These are phyloP conservation scores for Clavaria fumosa DNA, from an alignment of 768 basidiomycete species.

Conservation along the genomic window DNA sequence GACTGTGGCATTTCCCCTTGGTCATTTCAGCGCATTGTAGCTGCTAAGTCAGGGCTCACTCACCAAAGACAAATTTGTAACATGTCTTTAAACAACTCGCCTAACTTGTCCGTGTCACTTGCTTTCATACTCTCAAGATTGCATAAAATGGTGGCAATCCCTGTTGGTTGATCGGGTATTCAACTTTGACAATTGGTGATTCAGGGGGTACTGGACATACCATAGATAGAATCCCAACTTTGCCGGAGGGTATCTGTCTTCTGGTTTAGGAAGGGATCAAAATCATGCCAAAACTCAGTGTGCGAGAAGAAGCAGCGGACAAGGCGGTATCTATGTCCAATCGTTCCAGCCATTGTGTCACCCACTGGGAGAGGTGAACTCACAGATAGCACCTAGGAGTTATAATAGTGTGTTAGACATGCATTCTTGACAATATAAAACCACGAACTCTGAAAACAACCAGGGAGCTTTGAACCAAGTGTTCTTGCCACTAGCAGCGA, in stretches of 20 bases:
- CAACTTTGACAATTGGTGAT: too few species aligned
- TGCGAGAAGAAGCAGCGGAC: conserved; percentile 56
- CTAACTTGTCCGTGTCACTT: conserved; percentile 37
- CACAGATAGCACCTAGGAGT: too few species aligned
- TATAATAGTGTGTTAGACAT: too few species aligned
- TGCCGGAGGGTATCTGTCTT: conserved; percentile 74
- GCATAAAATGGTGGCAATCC: conserved; percentile 58
- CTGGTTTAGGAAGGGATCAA: conserved; percentile 72
- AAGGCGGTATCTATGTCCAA: conserved; percentile 60
- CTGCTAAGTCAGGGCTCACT: conserved; percentile 7
- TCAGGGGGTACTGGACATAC: too few species aligned
- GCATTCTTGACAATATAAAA: too few species aligned
- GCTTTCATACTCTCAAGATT: conserved; percentile 39
- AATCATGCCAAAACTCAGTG: conserved; percentile 53
- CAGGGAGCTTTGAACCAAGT: conserved; percentile 92
- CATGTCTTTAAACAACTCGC: conserved; percentile 67
- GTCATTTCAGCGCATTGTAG: background rate
- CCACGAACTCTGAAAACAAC: conserved; percentile 84
- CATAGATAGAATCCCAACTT: conserved; percentile 60
- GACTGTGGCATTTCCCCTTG: conserved; percentile 90
- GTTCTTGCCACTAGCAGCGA: conserved; percentile 31
- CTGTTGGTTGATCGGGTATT: conserved; percentile 23
- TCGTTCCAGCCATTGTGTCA: too few species aligned
- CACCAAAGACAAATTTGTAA: conserved; percentile 82
- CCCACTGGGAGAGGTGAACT: too few species aligned